Evolutionary conservation across 805 yeast species (phyloP).

Genomic region (Debaryomyces maramus): DNA sequence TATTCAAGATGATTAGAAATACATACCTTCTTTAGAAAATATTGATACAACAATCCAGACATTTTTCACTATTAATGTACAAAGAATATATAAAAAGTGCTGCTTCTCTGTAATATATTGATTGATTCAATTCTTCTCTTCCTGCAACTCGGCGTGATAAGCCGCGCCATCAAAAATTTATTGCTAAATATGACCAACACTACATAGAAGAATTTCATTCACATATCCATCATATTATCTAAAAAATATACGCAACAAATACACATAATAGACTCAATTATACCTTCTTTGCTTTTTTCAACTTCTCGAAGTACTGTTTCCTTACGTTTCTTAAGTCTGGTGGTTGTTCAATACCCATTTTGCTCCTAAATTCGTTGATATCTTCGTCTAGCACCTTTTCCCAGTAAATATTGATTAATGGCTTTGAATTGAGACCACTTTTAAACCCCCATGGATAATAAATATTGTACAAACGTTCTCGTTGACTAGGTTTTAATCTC

Average conservation of each 20-base stretch:
- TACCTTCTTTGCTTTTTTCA: slow-evolving; percentile 23
- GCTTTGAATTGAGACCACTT: slow-evolving; percentile 70
- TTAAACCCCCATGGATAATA: slow-evolving; percentile 87
- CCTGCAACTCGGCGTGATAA: no score
- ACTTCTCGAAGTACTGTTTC: slow-evolving; percentile 35
- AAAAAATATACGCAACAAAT: neutral
- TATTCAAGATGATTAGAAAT: neutral
- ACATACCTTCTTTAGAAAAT: slow-evolving; percentile 40
- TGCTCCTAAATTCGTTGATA: slow-evolving; percentile 66
- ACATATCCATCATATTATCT: no score
- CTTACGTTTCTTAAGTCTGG: slow-evolving; percentile 70
- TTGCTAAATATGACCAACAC: no score
- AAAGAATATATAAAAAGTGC: no score
- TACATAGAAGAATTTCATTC: no score
- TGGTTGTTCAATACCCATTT: slow-evolving; percentile 74
- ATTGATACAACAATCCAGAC: slow-evolving; percentile 34
- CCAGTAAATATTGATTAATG: slow-evolving; percentile 90
- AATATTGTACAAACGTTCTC: slow-evolving; percentile 59
- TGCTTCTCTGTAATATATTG: no score
- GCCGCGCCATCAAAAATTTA: no score
- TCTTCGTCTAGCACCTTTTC: slow-evolving; percentile 75
- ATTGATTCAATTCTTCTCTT: no score
- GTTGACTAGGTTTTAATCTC: slow-evolving; percentile 63
- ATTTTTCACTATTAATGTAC: no score
- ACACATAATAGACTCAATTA: neutral